These are phyloP conservation scores for Flaveria robusta DNA, from an alignment of 129 eudicot species.

Conservation along the genomic window DNA sequence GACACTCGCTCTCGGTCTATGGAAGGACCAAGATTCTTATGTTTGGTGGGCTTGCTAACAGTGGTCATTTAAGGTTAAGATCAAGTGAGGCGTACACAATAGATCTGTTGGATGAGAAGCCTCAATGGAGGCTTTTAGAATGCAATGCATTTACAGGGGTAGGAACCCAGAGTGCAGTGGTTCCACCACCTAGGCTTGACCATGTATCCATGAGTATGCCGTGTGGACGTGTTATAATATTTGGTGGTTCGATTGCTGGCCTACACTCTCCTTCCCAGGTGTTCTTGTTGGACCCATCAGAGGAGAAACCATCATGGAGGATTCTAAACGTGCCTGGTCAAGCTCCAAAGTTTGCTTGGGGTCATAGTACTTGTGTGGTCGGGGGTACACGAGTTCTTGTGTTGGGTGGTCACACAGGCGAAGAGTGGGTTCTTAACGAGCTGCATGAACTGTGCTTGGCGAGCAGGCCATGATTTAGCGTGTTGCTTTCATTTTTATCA, in stretches of 20 bases:
- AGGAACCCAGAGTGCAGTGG: conserved; percentile 74
- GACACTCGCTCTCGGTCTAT: conserved; percentile 83
- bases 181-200: conserved; percentile 88
- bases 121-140: conserved; percentile 72
- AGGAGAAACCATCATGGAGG: conserved; percentile 85
- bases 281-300: conserved; percentile 74
- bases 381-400: conserved; percentile 93
- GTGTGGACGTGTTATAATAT: conserved; percentile 78
- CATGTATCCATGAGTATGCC: conserved; percentile 92
- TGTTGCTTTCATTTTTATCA: background rate
- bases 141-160: conserved; percentile 75
- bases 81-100: conserved; percentile 82
- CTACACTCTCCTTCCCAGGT: conserved; percentile 85
- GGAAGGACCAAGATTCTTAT: conserved; percentile 76
- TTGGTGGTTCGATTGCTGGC: conserved; percentile 89
- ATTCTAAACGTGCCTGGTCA: conserved; percentile 70
- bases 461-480: conserved; percentile 45
- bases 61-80: conserved; percentile 74
- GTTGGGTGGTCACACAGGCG: conserved; percentile 85
- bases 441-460: conserved; percentile 82
- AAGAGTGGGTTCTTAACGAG: conserved; percentile 89
- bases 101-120: conserved; percentile 68
- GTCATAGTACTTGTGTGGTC: conserved; percentile 86
- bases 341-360: conserved; percentile 89
- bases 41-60: conserved; percentile 91